phyloP scores from a whole-genome alignment of 257 asterid genomes.

The Cynanchum wilfordii region DNA sequence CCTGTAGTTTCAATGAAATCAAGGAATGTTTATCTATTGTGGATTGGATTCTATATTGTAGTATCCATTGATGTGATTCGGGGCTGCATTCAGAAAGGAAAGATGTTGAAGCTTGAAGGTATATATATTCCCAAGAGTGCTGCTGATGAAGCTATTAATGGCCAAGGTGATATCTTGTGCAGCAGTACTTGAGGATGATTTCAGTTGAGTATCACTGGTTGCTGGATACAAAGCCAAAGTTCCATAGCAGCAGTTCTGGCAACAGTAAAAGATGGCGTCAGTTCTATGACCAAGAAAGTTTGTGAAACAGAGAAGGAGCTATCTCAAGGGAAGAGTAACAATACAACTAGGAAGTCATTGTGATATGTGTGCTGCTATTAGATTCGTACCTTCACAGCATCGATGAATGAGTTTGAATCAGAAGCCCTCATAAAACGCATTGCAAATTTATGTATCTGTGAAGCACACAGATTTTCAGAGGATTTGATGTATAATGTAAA shows the following conservation, averaged over 20 bases:
- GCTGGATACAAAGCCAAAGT: neutral
- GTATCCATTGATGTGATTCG: neutral
- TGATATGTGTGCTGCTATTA: neutral
- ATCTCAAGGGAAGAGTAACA: neutral
- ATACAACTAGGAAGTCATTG: neutral
- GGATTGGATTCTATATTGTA: neutral
- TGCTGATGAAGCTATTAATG: neutral
- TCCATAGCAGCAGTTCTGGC: neutral
- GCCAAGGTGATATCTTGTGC: neutral
- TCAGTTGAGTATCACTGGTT: neutral
- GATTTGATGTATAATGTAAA: neutral
- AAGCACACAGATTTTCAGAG: neutral
- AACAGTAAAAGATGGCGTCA: neutral
- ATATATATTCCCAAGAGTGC: neutral
- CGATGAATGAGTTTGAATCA: constrained; percentile 9
- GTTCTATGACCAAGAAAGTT: neutral
- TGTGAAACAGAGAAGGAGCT: neutral
- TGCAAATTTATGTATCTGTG: constrained; percentile 18
- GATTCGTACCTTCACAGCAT: constrained; percentile 2
- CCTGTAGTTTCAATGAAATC: neutral
- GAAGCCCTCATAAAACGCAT: constrained; percentile 20
- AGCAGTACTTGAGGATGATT: neutral
- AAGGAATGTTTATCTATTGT: neutral
- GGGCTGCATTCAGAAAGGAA: neutral
- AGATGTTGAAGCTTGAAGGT: neutral